Base-by-base conservation (phyloP, 768 basidiomycete species). In the Boletus reticulatus region DNA sequence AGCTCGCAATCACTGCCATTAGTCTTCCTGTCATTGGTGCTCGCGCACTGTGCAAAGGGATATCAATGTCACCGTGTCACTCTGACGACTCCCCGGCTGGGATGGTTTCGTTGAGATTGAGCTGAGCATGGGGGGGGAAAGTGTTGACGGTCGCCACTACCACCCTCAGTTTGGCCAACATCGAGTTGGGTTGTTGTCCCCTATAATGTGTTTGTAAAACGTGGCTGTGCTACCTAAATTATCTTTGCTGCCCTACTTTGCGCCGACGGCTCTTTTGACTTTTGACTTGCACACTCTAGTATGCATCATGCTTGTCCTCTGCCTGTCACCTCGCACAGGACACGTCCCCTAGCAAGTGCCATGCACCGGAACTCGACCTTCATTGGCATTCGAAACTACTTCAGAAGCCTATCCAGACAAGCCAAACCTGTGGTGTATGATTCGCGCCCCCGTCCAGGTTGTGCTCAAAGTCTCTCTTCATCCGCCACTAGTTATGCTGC, bases 41-140 rank as follows among this genome's bases (percentile, higher is more conserved):
- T 57, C 43, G 63, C 52, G 41, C 32, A 29, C 22, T 5, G 9
- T 39, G 46, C 20, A 62, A 88, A 88, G 78, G 24, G 60, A 62
- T 0, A 65, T 66, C 43, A 79, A 80, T 31, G 45, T 73, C 20
- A 75, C 74, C 16, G 58, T 39, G 73, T 76, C 20, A 68, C 75
- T 2, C 73, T 90, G 37, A 52, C 63, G 1, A 64, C 83, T 17
- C 81, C 86, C 2, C 43, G 69, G 60, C 57, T 89, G 87, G 88
- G 78, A 87, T 60, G 88, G 88, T 0, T 83, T 83, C 5, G 73
- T 75, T 52, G 79, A 74, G 14, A 70, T 75, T 11, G 66, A 72
- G n/a, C 73, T 90, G 57, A 75, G 76, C 48, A 55, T 70, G 1
- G 73, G 67, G 67, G 4, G 78, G 69, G 27, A 78, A 78, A 0